Percentiles rank a stretch among this genome's conserved stretches.
phyloP scores from a whole-genome alignment of 257 asterid species.

The Solanum pinnatisectum region DNA sequence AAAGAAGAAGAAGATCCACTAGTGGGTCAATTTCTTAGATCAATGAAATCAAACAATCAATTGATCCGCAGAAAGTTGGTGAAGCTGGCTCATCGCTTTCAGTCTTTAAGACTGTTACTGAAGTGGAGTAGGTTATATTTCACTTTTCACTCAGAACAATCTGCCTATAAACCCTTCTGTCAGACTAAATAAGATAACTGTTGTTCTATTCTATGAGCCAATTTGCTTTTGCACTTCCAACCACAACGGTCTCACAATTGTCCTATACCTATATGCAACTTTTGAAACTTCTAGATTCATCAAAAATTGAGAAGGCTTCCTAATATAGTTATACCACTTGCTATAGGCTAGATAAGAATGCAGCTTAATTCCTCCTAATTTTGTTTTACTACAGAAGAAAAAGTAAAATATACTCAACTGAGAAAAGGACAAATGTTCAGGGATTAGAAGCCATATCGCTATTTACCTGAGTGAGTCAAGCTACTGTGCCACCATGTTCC shows the following conservation, averaged over 20 bases:
- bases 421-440: background rate
- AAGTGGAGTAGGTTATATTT: background rate
- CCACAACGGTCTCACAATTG: background rate
- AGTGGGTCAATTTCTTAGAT: background rate
- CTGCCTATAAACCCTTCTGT: background rate
- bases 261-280: background rate
- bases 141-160: background rate
- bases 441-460: background rate
- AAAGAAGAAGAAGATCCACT: background rate
- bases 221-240: background rate
- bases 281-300: background rate
- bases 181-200: background rate
- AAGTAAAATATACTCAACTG: background rate
- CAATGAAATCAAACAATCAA: background rate
- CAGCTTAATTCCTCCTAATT: background rate
- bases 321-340: background rate
- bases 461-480: constrained; percentile 39
- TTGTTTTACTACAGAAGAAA: background rate
- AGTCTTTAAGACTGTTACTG: background rate
- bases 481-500: constrained; percentile 73
- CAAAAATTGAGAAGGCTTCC: background rate
- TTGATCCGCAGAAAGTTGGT: background rate
- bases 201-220: background rate
- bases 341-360: background rate
- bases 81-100: background rate